Conservation (phyloP, 495 filamentous ascomycete species). For the Lentithecium fluviatile region DNA sequence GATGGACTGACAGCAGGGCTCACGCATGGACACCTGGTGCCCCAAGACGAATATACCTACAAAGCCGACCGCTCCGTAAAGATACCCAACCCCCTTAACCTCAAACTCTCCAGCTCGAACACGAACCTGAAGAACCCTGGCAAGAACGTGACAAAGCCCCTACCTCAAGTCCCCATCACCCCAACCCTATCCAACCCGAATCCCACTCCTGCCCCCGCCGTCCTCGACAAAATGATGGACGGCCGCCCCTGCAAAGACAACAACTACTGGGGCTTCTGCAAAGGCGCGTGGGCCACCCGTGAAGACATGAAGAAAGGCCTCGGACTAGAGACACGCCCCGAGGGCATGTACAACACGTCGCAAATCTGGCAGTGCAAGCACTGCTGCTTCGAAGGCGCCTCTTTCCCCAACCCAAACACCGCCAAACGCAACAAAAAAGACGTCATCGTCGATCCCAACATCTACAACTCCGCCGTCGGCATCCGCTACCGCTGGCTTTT, state of each 20-base stretch:
- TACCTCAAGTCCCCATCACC: constrained; percentile 1
- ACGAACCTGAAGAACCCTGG: not conserved
- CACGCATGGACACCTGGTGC: constrained; percentile 6
- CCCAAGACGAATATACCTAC: not conserved
- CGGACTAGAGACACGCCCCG: constrained; percentile 42
- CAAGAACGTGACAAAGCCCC: not conserved
- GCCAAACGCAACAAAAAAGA: constrained; percentile 32
- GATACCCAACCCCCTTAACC: not conserved
- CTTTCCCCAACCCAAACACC: constrained; percentile 28
- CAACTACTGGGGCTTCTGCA: constrained; percentile 53
- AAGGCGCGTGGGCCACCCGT: constrained; percentile 51
- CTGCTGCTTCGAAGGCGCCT: constrained; percentile 48
- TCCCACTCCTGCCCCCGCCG: not conserved
- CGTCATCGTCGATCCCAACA: constrained; percentile 37
- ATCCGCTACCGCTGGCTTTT: constrained; percentile 53
- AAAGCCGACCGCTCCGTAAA: not conserved
- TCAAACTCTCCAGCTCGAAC: not conserved
- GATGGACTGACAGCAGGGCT: constrained; percentile 5
- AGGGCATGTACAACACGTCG: constrained; percentile 41
- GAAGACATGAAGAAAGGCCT: constrained; percentile 45
- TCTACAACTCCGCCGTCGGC: constrained; percentile 40
- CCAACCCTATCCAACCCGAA: not conserved
- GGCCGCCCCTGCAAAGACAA: constrained; percentile 45
- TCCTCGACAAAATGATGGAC: constrained; percentile 23
- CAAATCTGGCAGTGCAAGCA: constrained; percentile 47